Evolutionary conservation across 495 filamentous ascomycete genomes (phyloP), one percentile per base, ranked within the genome.

Genomic region (Xylaria castorea): DNA sequence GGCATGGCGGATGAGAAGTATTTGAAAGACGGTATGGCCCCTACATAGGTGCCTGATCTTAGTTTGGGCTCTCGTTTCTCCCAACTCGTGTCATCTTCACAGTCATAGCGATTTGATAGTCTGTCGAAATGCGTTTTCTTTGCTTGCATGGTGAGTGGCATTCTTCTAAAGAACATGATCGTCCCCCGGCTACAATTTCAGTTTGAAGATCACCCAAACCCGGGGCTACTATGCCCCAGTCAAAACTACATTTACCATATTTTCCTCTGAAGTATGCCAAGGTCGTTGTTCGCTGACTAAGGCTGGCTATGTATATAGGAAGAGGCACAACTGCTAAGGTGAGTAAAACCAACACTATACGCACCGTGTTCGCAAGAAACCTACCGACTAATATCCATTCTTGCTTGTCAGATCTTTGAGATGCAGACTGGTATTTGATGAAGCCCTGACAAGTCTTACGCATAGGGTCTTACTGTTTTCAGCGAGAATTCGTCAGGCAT

Each of bases 301-400:
- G 18, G 38, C 22, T 63, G 34, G 20, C 5, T 27, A 11, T 57
- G 42, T 48, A 20, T 48, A 20, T 53, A 67, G 64, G 64, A 36
- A 74, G 76, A 60, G 78, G 78, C 62, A 79, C 78, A 18, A 76
- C 71, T 44, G 73, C 72, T 46, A 75, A 79, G 76, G 78, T 78
- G 74, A 51, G 62, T 68, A 3, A n/a, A 57, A 22, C 27, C 30
- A 50, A 57, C 50, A 27, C 22, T 14, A 25, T 9, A 27, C 51
- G 8, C 66, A 57, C 44, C 58, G 51, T 32, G 68, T 40, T 61
- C 58, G 58, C 58, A 9, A 38, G 32, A 61, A 38, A 22, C 30
- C 20, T 38, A 7, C 8, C 34, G 34, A 61, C 58, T 61, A 14
- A 61, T 61, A 38, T 20, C 58, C 8, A 20, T 22, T 61, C 18